A percentile compares a stretch with the other conserved stretches of the same genome.
phyloP scores from a whole-genome alignment of 345 rosid genomes.

The Firmiana major region DNA sequence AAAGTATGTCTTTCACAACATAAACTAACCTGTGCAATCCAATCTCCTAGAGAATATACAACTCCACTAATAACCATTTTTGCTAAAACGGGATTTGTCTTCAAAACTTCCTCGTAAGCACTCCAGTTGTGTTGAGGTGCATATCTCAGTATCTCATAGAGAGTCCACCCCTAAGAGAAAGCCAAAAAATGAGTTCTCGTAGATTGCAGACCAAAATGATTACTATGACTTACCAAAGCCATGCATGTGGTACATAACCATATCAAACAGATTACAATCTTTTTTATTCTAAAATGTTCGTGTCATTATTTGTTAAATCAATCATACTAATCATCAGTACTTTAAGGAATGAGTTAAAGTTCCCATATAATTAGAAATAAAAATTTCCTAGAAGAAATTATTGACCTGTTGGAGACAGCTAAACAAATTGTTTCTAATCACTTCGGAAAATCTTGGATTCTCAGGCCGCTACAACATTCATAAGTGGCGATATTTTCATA shows the following conservation, averaged over 20 bases:
- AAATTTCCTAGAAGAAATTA: background rate
- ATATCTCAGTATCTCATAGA: conserved; percentile 80
- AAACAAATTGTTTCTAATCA: background rate
- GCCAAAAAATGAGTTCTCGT: background rate
- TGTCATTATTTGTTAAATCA: background rate
- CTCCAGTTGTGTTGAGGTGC: conserved; percentile 96
- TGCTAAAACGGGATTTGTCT: conserved; percentile 76
- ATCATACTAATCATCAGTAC: background rate
- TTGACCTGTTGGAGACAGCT: background rate
- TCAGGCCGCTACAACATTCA: background rate
- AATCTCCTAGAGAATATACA: conserved; percentile 87
- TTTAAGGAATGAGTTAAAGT: background rate
- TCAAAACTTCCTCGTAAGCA: conserved; percentile 92
- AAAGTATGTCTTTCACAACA: background rate
- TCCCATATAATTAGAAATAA: background rate
- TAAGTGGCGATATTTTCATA: background rate
- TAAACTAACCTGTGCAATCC: conserved; percentile 86
- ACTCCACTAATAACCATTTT: conserved; percentile 95
- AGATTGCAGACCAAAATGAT: conserved; percentile 2
- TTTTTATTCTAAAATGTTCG: background rate
- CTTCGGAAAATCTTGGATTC: background rate
- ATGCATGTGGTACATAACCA: background rate
- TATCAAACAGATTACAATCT: background rate
- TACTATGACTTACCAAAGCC: background rate
- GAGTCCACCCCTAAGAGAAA: conserved; percentile 77